phyloP scores from a whole-genome alignment of 441 rosid genomes.

The Macaranga tanarius region DNA sequence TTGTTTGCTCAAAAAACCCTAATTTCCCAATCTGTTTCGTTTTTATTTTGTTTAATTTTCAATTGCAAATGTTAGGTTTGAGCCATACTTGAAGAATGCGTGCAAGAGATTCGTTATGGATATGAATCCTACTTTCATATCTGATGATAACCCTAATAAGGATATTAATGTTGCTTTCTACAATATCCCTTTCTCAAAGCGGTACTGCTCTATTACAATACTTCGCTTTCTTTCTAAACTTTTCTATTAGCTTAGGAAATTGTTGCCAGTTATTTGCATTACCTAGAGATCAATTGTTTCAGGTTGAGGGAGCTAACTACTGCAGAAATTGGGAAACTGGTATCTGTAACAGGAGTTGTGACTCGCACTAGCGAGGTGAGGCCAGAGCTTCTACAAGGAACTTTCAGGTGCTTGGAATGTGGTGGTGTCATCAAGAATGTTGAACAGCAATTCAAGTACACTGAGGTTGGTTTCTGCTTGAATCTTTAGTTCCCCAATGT shows the following conservation, averaged over 20 bases:
- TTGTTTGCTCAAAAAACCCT: too few relatives aligned
- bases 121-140: conserved; percentile 57
- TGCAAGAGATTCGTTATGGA: conserved; percentile 91
- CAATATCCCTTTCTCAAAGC: conserved; percentile 76
- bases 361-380: conserved; percentile 97
- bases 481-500: neutral
- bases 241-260: too few relatives aligned
- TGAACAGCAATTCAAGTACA: conserved; percentile 93
- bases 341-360: conserved; percentile 89
- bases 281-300: neutral
- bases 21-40: too few relatives aligned
- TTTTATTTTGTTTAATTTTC: neutral
- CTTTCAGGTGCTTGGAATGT: conserved; percentile 88
- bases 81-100: conserved; percentile 79
- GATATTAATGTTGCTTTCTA: conserved; percentile 84
- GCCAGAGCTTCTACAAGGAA: conserved; percentile 91
- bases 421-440: conserved; percentile 73
- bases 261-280: too few relatives aligned
- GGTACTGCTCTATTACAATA: conserved; percentile 33
- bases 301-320: conserved; percentile 86
- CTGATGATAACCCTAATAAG: conserved; percentile 81
- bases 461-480: conserved; percentile 51
- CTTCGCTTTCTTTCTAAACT: neutral
- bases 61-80: conserved; percentile 45
- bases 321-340: conserved; percentile 81